A percentile compares a stretch with the other conserved stretches of the same genome.
phyloP scores from a whole-genome alignment of 352 stramenopile species.

The Phytophthora rubi region DNA sequence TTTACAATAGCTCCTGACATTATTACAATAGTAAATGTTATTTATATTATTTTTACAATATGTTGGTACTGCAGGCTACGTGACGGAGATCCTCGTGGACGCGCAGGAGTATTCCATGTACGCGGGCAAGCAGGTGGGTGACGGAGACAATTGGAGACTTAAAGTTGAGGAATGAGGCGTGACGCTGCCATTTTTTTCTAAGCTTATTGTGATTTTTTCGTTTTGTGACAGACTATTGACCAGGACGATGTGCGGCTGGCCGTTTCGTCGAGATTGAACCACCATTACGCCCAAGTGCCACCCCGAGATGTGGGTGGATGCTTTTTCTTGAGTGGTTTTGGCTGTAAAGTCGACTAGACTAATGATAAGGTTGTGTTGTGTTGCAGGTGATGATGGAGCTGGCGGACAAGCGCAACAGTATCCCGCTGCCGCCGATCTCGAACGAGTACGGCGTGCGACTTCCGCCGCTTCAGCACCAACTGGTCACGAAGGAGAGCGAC shows the following conservation, averaged over 20 bases:
- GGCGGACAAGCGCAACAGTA: constrained; percentile 82
- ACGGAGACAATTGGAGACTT: too few species aligned
- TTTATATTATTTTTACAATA: constrained; percentile 5
- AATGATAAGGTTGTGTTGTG: constrained; percentile 2
- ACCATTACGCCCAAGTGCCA: constrained; percentile 79
- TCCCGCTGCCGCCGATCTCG: constrained; percentile 78
- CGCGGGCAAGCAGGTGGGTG: constrained; percentile 65
- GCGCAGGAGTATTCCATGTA: constrained; percentile 87
- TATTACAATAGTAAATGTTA: neutral
- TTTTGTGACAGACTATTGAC: constrained; percentile 57
- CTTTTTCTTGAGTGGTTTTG: neutral
- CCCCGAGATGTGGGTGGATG: constrained; percentile 59
- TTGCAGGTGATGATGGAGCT: constrained; percentile 86
- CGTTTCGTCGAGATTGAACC: constrained; percentile 77
- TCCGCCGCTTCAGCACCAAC: constrained; percentile 69
- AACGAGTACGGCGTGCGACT: constrained; percentile 87
- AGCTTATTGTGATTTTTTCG: neutral
- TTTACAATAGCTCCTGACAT: neutral
- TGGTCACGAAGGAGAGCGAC: constrained; percentile 77
- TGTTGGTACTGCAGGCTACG: constrained; percentile 56
- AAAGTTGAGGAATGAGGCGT: constrained; percentile 2
- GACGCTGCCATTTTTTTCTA: constrained; percentile 12
- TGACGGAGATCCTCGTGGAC: constrained; percentile 84
- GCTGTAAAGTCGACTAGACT: too few species aligned
- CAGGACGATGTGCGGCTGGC: constrained; percentile 80